A percentile compares a stretch with the other conserved stretches of the same genome.
Conservation (phyloP, 805 yeast genomes). For the Debaryomyces castellii region DNA sequence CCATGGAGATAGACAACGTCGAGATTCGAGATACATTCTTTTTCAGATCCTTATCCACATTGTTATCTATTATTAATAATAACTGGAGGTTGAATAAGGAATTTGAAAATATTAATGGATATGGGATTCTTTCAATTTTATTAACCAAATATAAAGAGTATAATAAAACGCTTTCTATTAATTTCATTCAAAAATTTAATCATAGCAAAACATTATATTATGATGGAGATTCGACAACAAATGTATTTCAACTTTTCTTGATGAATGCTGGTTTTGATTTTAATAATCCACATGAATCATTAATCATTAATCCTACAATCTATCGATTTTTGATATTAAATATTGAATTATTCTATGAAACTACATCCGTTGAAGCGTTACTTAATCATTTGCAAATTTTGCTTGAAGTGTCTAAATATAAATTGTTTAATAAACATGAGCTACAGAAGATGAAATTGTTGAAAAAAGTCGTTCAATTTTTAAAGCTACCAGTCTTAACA, state of each 20-base stretch:
- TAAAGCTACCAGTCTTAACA: conserved; percentile 33
- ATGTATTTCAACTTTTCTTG: conserved; percentile 49
- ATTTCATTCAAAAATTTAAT: conserved; percentile 7
- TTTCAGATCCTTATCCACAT: conserved; percentile 32
- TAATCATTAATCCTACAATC: conserved; percentile 54
- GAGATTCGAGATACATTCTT: conserved; percentile 20
- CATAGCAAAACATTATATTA: too few species aligned
- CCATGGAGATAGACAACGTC: conserved; percentile 16
- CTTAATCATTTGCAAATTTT: conserved; percentile 60
- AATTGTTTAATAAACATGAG: conserved; percentile 50
- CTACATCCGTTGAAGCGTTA: conserved; percentile 51
- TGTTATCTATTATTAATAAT: conserved; percentile 44
- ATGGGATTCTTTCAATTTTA: conserved; percentile 54
- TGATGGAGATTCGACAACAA: conserved; percentile 11
- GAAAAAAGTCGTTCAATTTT: conserved; percentile 47
- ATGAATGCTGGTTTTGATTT: conserved; percentile 57
- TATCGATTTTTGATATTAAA: conserved; percentile 53
- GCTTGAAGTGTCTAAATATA: conserved; percentile 51
- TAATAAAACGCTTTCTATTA: conserved; percentile 14
- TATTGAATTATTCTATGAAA: conserved; percentile 65
- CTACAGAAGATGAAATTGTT: conserved; percentile 52
- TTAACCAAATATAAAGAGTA: conserved; percentile 44
- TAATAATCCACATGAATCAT: conserved; percentile 51
- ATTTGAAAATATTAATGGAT: conserved; percentile 61
- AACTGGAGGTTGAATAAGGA: conserved; percentile 55